Conservation (phyloP, 441 rosid species). For the Gossypium aridum region DNA sequence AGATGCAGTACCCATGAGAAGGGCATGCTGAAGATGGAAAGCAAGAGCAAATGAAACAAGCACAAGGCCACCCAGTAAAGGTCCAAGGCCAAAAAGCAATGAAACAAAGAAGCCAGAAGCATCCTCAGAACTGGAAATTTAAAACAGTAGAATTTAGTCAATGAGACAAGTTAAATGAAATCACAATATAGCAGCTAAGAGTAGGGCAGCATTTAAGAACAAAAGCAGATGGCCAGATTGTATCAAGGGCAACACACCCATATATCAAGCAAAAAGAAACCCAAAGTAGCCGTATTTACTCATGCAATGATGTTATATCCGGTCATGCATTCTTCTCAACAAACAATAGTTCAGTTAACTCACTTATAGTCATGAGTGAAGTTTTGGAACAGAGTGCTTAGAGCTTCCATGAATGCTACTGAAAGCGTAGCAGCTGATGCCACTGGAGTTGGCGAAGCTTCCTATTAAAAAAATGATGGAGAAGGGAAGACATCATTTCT, state of each 20-base stretch:
- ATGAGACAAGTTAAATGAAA: conserved; percentile 10
- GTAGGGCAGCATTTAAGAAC: background rate
- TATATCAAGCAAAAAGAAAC: background rate
- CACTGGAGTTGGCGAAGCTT: conserved; percentile 89
- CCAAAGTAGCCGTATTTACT: background rate
- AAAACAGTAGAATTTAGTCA: conserved; percentile 12
- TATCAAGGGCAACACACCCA: background rate
- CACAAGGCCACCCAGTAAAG: conserved; percentile 76
- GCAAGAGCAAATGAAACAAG: conserved; percentile 74
- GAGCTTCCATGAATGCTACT: conserved; percentile 96
- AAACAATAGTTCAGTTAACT: conserved; percentile 20
- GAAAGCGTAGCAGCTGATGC: conserved; percentile 93
- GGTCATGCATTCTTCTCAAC: conserved; percentile 7
- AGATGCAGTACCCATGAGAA: conserved; percentile 89
- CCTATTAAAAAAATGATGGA: conserved; percentile 36
- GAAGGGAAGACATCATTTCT: background rate
- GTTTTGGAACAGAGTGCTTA: conserved; percentile 71
- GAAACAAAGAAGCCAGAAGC: conserved; percentile 97
- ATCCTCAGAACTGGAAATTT: conserved; percentile 79
- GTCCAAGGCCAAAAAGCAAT: conserved; percentile 94
- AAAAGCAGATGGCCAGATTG: background rate
- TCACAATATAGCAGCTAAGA: background rate
- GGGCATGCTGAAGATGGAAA: conserved; percentile 78
- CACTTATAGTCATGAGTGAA: conserved; percentile 87
- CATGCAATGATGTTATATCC: conserved; percentile 8